Base-by-base conservation (phyloP, 345 rosid species). In the Boechera retrofracta region DNA sequence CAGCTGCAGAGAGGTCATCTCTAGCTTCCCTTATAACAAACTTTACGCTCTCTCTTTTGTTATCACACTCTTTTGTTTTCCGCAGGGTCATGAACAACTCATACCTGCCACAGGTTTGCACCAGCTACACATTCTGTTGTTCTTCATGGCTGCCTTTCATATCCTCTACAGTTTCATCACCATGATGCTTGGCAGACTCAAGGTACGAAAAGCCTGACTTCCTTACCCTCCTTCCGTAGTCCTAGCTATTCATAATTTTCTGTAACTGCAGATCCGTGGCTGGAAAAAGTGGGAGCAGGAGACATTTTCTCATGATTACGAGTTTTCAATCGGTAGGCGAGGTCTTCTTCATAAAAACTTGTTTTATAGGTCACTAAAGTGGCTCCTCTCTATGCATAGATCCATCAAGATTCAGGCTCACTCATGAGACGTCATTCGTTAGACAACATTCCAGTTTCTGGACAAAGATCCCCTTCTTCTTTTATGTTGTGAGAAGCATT, bases 221-320 rank as follows among this genome's bases (percentile, higher is more conserved):
- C 10, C 45, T 49, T 38, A 55, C 24, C 36, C 6, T 26, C 54
- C 5, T 62, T 64, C 59, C 16, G 16, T 28, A 55, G 31, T 55
- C 32, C 41, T 52, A 39, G 10, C 41, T 73, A 16, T 29, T 62
- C 44, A 39, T 51, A 39, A 51, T 62, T 49, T 61, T 67, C 4
- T 53, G 33, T n/a, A 29, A 51, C 69, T 61, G 48, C 86, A 91
- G 98, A 89, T 77, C 75, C 96, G 94, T 35, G 87, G 91, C 54
- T 93, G 97, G 98, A 93, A 93, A 84, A 74, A 74, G 15, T 93
- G 98, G 95, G 98, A 93, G 77, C 77, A 69, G 68, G 98, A 93
- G 82, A 89, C 97, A 64, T 45, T 49, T 49, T 83, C 98, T 53
- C 84, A 80, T 73, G 87, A 85, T 84, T 91, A 88, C 38, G 96